Conservation (phyloP, 2,329 filamentous ascomycete species). For the Ophiobolus disseminans region DNA sequence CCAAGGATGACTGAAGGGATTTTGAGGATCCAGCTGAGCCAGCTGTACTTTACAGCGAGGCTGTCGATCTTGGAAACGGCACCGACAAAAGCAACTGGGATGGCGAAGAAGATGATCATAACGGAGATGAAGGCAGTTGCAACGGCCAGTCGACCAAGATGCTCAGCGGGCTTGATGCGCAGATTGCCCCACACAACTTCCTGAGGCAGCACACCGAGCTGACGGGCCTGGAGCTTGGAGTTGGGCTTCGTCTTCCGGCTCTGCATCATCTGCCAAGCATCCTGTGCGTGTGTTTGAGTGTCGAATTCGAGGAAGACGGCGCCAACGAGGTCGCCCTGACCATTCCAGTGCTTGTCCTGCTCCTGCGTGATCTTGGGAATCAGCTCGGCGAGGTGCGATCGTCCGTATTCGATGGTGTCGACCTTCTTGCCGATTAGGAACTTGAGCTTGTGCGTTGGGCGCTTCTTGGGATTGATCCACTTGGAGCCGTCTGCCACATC, state of each 20-base stretch:
- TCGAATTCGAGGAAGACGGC: conserved; percentile 90
- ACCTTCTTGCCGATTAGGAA: conserved; percentile 53
- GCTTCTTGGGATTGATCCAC: conserved; percentile 51
- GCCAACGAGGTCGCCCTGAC: conserved; percentile 70
- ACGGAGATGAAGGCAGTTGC: conserved; percentile 50
- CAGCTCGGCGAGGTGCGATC: conserved; percentile 74
- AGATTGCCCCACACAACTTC: conserved; percentile 58
- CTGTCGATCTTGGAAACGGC: conserved; percentile 55
- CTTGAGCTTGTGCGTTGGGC: conserved; percentile 51
- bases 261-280: conserved; percentile 74
- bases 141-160: conserved; percentile 36
- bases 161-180: conserved; percentile 45
- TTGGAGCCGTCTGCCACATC: conserved; percentile 52
- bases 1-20: conserved; percentile 52
- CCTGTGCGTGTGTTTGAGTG: conserved; percentile 81
- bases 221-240: conserved; percentile 48
- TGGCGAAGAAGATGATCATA: conserved; percentile 55
- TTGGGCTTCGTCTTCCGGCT: conserved; percentile 43
- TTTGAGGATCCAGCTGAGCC: conserved; percentile 52
- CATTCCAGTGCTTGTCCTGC: conserved; percentile 71
- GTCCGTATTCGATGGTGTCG: conserved; percentile 85
- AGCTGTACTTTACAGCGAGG: conserved; percentile 47
- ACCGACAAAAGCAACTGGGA: conserved; percentile 56
- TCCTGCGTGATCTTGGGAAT: conserved; percentile 72
- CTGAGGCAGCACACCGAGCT: conserved; percentile 53